Base-by-base conservation (phyloP, 139 green algal genomes). In the Coelastrella sp. region DNA sequence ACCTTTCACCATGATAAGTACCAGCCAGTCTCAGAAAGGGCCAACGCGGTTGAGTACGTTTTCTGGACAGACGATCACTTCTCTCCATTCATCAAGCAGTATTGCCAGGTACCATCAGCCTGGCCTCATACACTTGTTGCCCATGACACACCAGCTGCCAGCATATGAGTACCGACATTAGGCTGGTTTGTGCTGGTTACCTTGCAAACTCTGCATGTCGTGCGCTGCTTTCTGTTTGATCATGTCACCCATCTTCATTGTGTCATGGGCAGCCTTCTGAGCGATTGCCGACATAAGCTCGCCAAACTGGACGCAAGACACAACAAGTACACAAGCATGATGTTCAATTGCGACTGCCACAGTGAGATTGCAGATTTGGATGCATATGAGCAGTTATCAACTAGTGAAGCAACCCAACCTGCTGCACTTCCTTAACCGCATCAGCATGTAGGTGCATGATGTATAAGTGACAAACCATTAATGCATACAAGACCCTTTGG, bases 201-300 rank as follows among this genome's bases (percentile, higher is more conserved):
- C 30, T 27, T 79, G 71, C 41, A 79, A 41, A n/a, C n/a, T 41
- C 40, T 53, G n/a, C 71, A 79, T 79, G 71, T 79, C 71, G 9
- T 79, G 71, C 15, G n/a, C 41, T 11, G 71, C 71, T 41, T 79
- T 79, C 71, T 79, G 71, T 41, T 79, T 53, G 41, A 79, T 79
- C 71, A 63, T 63, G 40, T 79, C 50, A 30, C 71, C 71, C 27
- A 79, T n/a, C 41, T 51, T 63, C 25, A 79, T n/a, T 5, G 71
- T 79, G 41, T 79, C 71, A 57, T 79, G 71, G 19, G 45, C 40
- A 25, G 71, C 71, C 41, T 79, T 79, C 19, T 62, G 41, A 34
- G 71, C 71, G 27, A 79, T 62, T 19, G 71, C 43, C 0, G n/a
- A 37, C 71, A 79, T 32, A 7, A 79, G n/a, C 27, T 41, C 71